Evolutionary conservation across 1,284 basidiomycete genomes (phyloP).

Genomic region (Entoloma clypeatum): DNA sequence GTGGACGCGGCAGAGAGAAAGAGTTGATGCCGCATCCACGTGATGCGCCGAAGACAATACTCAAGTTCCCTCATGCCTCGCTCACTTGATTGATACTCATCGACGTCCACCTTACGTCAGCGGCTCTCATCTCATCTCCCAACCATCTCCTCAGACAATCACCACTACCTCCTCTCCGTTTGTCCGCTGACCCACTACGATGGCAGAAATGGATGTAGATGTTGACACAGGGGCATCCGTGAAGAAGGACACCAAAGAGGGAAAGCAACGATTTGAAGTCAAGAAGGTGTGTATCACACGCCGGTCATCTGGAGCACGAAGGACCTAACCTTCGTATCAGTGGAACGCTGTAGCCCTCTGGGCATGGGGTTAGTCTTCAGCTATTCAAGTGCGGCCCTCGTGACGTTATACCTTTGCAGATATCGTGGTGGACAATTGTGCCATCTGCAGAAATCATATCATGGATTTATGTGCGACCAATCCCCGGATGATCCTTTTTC

Average conservation of each 20-base stretch:
- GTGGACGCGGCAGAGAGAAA: no score
- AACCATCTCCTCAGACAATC: no score
- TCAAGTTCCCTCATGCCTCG: no score
- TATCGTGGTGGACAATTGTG: slow-evolving; percentile 95
- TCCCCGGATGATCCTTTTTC: slow-evolving; percentile 2
- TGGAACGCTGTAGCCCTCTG: slow-evolving; percentile 96
- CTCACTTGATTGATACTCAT: no score
- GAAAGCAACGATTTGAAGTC: slow-evolving; percentile 86
- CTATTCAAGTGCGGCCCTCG: background rate
- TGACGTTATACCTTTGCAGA: slow-evolving; percentile 44
- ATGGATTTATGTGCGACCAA: slow-evolving; percentile 92
- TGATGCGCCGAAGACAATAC: no score
- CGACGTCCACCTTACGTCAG: no score
- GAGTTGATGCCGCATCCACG: no score
- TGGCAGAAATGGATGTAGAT: slow-evolving; percentile 85
- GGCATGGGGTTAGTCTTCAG: slow-evolving; percentile 79
- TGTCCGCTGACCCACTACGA: no score
- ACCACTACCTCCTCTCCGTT: no score
- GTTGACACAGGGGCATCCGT: slow-evolving; percentile 42
- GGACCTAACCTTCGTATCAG: slow-evolving; percentile 39
- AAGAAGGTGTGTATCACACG: slow-evolving; percentile 71
- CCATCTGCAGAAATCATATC: slow-evolving; percentile 96
- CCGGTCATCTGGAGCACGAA: slow-evolving; percentile 1
- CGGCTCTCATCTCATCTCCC: no score
- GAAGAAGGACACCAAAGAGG: slow-evolving; percentile 53